Base-by-base conservation (phyloP, 768 basidiomycete genomes). In the Pisolithus marmoratus region DNA sequence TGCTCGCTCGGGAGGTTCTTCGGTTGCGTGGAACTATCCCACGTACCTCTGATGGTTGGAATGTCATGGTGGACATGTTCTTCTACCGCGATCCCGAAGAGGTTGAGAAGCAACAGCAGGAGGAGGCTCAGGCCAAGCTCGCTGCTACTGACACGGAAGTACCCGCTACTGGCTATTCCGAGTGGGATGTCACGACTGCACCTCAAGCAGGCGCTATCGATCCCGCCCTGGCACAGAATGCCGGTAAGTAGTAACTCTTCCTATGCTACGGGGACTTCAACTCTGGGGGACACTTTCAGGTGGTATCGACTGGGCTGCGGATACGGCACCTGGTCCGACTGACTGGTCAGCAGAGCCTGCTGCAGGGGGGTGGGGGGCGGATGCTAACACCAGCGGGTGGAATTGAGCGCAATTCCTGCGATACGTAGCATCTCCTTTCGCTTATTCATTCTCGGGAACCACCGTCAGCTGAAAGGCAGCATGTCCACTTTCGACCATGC, bases 11-110 rank as follows among this genome's bases (percentile, higher is more conserved):
- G 63, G 96, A 99, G 70, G 93, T 96, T 63, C 87, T 99, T 72
- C 84, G 96, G 66, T 80, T 99, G 66, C 84, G 93, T 56, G 96
- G 96, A 44, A 89, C 90, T 51, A 85, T 98, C 71, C 87, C 93
- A 54, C 84, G 96, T 63, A 87, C 91, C 38, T 71, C 82, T 56
- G 94, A 95, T 57, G 90, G 89, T 63, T 99, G 96, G 96, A 90
- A 85, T 69, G 88, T 96, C 71, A 96, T 98, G 91, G 93, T 94
- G 59, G 94, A 95, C 73, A 88, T 95, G 87, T 94, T 94, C 87
- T 94, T 97, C 86, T 98, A 98, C 84, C 90, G 95, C 65, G 95
- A 97, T 75, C 94, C 95, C 55, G 94, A 99, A 70, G 96, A 99
- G 74, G 90, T 97, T 61, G 94, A 97, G 83, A 91, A 89, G 74